These are phyloP conservation scores for Hanseniaspora meyeri DNA, from an alignment of 805 yeast species.

Conservation along the genomic window DNA sequence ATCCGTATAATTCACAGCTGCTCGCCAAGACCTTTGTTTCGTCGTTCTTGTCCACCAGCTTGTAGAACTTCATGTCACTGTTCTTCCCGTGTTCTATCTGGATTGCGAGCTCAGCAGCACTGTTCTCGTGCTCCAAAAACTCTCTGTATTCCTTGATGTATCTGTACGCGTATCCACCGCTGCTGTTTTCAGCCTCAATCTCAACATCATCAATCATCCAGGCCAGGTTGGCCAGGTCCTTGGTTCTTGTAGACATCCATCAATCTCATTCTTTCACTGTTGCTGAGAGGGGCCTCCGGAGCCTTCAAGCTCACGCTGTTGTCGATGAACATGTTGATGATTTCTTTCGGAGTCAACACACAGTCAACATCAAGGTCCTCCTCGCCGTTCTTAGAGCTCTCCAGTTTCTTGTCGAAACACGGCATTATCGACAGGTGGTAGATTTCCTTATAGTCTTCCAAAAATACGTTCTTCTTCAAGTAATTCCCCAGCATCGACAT, in stretches of 20 bases:
- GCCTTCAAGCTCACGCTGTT: slow-evolving; percentile 15
- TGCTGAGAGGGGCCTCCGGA: background rate
- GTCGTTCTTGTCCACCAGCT: slow-evolving; percentile 31
- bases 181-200: slow-evolving; percentile 63
- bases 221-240: slow-evolving; percentile 17
- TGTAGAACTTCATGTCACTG: slow-evolving; percentile 59
- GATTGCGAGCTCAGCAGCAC: slow-evolving; percentile 21
- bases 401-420: slow-evolving; percentile 84
- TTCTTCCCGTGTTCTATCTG: slow-evolving; percentile 53
- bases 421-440: slow-evolving; percentile 91
- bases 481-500: slow-evolving; percentile 85
- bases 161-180: slow-evolving; percentile 81
- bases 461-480: slow-evolving; percentile 34
- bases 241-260: background rate
- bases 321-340: slow-evolving; percentile 58
- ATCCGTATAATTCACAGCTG: slow-evolving; percentile 72
- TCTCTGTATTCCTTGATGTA: slow-evolving; percentile 36
- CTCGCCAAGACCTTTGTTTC: slow-evolving; percentile 34
- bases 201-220: slow-evolving; percentile 48
- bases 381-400: slow-evolving; percentile 78
- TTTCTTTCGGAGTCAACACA: slow-evolving; percentile 83
- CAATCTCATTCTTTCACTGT: background rate
- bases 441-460: slow-evolving; percentile 32
- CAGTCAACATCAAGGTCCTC: slow-evolving; percentile 70
- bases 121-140: slow-evolving; percentile 13